Conservation (phyloP, 2,329 filamentous ascomycete species). For the Calonectria crousiana region DNA sequence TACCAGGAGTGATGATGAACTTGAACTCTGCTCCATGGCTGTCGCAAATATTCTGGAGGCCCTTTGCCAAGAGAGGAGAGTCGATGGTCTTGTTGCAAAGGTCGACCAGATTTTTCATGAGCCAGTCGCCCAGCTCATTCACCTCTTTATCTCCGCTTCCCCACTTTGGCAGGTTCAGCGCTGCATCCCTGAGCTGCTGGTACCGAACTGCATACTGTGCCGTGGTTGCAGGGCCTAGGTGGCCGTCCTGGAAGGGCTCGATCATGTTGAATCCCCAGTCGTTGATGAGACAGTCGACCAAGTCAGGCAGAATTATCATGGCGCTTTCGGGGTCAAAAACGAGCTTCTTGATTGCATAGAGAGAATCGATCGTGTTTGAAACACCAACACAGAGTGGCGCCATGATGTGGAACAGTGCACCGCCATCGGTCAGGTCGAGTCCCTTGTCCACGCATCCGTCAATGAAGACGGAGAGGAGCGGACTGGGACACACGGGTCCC, state of each 20-base stretch:
- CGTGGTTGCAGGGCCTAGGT: neutral
- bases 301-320: neutral
- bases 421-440: neutral
- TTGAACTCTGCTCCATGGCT: neutral
- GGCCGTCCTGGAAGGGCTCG: neutral
- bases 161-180: neutral
- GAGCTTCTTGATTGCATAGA: neutral
- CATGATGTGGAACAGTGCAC: neutral
- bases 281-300: neutral
- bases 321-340: neutral
- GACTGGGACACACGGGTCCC: neutral
- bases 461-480: neutral
- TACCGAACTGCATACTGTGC: neutral
- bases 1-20: neutral
- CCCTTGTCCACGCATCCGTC: neutral
- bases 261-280: conserved; percentile 1
- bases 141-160: neutral
- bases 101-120: neutral
- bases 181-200: neutral
- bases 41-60: neutral
- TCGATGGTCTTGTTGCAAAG: neutral
- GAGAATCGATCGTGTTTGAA: neutral
- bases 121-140: neutral
- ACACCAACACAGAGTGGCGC: neutral
- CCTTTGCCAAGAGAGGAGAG: too few species aligned